phyloP scores from a whole-genome alignment of 2,329 filamentous ascomycete species.

The Didymella sp. region DNA sequence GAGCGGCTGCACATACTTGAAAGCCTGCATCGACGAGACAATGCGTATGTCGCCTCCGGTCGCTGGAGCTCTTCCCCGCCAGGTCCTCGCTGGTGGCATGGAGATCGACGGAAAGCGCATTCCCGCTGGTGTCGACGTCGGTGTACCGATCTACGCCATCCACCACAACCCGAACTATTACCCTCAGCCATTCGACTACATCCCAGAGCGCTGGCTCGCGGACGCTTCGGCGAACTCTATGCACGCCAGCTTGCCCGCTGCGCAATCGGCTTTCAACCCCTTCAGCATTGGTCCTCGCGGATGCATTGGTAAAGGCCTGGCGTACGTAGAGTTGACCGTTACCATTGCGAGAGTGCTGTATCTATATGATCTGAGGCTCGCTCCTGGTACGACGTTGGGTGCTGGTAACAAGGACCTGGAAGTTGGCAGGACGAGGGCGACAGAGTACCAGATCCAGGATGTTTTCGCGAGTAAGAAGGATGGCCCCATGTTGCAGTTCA shows the following conservation, averaged over 20 bases:
- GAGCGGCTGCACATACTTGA: slow-evolving; percentile 43
- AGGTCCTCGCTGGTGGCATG: slow-evolving; percentile 49
- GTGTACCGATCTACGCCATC: slow-evolving; percentile 49
- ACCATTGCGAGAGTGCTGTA: slow-evolving; percentile 68
- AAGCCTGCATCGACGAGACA: slow-evolving; percentile 52
- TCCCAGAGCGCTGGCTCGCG: slow-evolving; percentile 49
- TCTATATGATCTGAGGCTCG: slow-evolving; percentile 63
- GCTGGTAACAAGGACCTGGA: slow-evolving; percentile 43
- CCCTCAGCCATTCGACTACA: slow-evolving; percentile 48
- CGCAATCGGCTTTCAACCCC: slow-evolving; percentile 75
- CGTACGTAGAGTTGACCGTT: slow-evolving; percentile 71
- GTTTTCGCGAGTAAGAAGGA: slow-evolving; percentile 77
- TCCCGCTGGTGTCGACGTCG: slow-evolving; percentile 47
- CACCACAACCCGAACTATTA: slow-evolving; percentile 51
- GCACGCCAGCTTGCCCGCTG: slow-evolving; percentile 46
- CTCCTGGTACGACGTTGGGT: slow-evolving; percentile 43
- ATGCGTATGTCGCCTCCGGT: slow-evolving; percentile 53
- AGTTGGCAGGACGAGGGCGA: slow-evolving; percentile 40
- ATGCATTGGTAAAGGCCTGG: slow-evolving; percentile 75
- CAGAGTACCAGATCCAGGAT: slow-evolving; percentile 74
- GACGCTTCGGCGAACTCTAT: slow-evolving; percentile 42
- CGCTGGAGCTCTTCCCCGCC: slow-evolving; percentile 48
- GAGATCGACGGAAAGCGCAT: slow-evolving; percentile 47
- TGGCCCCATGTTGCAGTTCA: slow-evolving; percentile 69
- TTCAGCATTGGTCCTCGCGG: slow-evolving; percentile 74